These are phyloP conservation scores for Linanthus parryae DNA, from an alignment of 148 eudicot species.

Conservation along the genomic window DNA sequence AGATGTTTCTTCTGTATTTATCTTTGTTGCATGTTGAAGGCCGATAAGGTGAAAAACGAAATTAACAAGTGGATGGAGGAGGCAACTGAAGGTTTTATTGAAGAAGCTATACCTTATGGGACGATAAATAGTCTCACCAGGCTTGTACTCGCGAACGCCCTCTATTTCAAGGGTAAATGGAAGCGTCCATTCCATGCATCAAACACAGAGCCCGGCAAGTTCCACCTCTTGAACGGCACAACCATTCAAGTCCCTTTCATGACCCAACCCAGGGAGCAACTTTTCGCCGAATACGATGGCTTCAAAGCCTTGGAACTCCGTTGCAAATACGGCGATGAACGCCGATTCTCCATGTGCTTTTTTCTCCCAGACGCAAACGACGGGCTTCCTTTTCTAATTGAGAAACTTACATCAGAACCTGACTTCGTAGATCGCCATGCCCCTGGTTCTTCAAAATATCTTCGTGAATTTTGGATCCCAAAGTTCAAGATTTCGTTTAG, in stretches of 20 bases:
- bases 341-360: conserved; percentile 12
- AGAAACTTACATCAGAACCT: conserved; percentile 8
- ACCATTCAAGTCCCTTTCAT: conserved; percentile 5
- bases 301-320: conserved; percentile 8
- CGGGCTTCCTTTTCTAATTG: conserved; percentile 5
- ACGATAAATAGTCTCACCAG: conserved; percentile 1
- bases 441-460: conserved; percentile 22
- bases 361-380: conserved; percentile 10
- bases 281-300: neutral
- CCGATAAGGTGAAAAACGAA: conserved; percentile 10
- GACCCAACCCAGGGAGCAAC: neutral
- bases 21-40: conserved; percentile 18
- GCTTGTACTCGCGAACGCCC: conserved; percentile 12
- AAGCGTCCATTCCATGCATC: neutral
- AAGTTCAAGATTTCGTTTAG: conserved; percentile 4
- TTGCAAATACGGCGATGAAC: neutral
- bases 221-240: conserved; percentile 13
- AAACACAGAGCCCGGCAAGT: neutral
- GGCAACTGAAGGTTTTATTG: conserved; percentile 3
- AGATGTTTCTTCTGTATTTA: too few species aligned
- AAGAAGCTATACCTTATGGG: conserved; percentile 4
- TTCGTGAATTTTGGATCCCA: conserved; percentile 15
- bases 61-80: conserved; percentile 6
- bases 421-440: conserved; percentile 10
- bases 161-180: conserved; percentile 17